These are phyloP conservation scores for Thuidium tamariscinum DNA, from an alignment of 225 moss, liverwort and hornwort species.

Conservation along the genomic window DNA sequence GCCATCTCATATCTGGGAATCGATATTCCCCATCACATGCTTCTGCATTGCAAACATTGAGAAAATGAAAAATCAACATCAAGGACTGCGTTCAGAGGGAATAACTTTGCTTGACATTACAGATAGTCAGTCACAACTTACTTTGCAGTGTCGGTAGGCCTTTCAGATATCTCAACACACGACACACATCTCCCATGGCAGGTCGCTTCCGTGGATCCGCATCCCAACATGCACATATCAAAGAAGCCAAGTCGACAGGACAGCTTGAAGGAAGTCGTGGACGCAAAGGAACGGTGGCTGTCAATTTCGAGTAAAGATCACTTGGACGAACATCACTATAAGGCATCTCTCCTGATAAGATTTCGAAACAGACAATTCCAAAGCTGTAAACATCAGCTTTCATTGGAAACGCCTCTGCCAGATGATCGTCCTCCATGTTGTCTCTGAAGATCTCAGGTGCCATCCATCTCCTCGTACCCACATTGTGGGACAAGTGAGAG, in stretches of 20 bases:
- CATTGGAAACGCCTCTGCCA: background rate
- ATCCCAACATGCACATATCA: slow-evolving; percentile 2
- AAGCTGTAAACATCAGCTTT: slow-evolving; percentile 12
- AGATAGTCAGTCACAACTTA: background rate
- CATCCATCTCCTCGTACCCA: background rate
- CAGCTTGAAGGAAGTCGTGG: background rate
- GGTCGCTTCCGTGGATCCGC: background rate
- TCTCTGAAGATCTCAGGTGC: background rate
- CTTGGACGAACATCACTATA: background rate
- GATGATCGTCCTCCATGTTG: background rate
- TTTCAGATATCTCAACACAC: slow-evolving; percentile 4
- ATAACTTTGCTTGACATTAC: too few species aligned
- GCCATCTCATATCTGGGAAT: background rate
- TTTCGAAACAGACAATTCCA: background rate
- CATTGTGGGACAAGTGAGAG: background rate
- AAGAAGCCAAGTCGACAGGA: background rate
- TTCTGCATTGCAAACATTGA: background rate
- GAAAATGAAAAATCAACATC: background rate
- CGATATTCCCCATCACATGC: background rate
- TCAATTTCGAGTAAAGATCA: background rate
- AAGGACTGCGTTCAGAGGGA: background rate
- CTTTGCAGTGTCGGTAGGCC: background rate
- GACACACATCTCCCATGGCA: background rate
- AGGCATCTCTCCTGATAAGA: background rate
- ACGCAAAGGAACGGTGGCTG: background rate